phyloP scores from a whole-genome alignment of 352 stramenopile species.

The Achlya hypogyna region DNA sequence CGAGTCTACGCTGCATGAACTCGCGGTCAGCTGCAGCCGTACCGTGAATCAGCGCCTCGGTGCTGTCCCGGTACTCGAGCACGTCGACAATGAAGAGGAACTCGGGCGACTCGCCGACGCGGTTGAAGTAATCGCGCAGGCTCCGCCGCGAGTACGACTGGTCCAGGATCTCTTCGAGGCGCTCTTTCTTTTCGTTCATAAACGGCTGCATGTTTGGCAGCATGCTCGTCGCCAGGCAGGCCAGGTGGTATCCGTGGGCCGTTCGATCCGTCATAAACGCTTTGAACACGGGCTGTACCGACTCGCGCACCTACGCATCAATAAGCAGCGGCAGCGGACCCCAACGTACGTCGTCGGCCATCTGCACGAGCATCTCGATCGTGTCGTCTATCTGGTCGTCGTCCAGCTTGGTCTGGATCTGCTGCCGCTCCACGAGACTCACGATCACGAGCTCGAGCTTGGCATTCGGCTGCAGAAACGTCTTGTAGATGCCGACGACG shows the following conservation, averaged over 20 bases:
- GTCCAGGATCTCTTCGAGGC: slow-evolving; percentile 11
- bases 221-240: not conserved
- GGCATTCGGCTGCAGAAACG: slow-evolving; percentile 4
- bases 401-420: slow-evolving; percentile 1
- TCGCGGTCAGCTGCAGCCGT: slow-evolving; percentile 17
- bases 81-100: slow-evolving; percentile 56
- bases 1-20: slow-evolving; percentile 13
- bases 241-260: not conserved
- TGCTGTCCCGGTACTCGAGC: slow-evolving; percentile 52
- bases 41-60: slow-evolving; percentile 39
- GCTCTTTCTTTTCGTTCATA: slow-evolving; percentile 12
- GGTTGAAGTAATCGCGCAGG: slow-evolving; percentile 8
- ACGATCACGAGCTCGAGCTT: slow-evolving; percentile 11
- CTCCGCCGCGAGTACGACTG: not conserved
- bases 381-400: slow-evolving; percentile 6
- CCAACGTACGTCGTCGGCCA: not conserved
- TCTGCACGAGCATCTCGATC: not conserved
- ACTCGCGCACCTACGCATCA: not conserved
- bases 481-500: slow-evolving; percentile 3
- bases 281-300: not conserved
- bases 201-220: slow-evolving; percentile 1
- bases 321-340: not conserved
- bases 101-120: slow-evolving; percentile 4
- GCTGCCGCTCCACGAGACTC: slow-evolving; percentile 1
- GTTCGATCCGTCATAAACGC: not conserved